Base-by-base conservation (phyloP, 2,329 filamentous ascomycete genomes). In the Lojkania enalia region DNA sequence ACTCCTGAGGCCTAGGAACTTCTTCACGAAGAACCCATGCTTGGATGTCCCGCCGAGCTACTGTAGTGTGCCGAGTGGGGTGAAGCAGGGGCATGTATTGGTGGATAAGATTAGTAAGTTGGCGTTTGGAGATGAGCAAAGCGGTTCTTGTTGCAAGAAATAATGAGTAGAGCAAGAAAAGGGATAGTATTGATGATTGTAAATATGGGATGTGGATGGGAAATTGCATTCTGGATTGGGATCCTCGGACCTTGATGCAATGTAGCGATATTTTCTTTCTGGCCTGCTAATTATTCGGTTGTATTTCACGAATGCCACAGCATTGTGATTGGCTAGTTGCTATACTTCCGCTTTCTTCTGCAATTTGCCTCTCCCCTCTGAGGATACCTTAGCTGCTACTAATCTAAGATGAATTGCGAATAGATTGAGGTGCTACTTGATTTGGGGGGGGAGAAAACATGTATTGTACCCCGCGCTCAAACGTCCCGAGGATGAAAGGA, bases 21-120 rank as follows among this genome's bases (percentile, higher is more conserved):
- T 95, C 79, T 95, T 95, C 71, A 73, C 78, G 16, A 79, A 81
- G 57, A 95, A 92, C 64, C 89, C 89, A 2, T 86, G 83, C 42
- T 74, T 95, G 67, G 88, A 95, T 67, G 86, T 95, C 13, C 86
- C 87, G 44, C 88, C 89, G 0, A 87, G 81, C 58, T 92, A 84
- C 67, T 81, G 81, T 31, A 82, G 79, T 55, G 86, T 86, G 20
- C 88, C 90, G 1, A 88, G 83, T 56, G 84, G 89, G 66, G 73
- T 87, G 4, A 76, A 74, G 12, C 74, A 76, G 19, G 76, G 74
- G 2, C 74, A 71, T 16, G 49, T 54, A 14, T 36, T 77, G 25
- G 64, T 79, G 12, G 77, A 85, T 64, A 73, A 71, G 60, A 61
- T 80, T 50, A 80, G 76, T 51, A 60, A 64, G 48, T 54, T 78